Percentiles rank a stretch among this genome's conserved stretches.
These are phyloP conservation scores for Naegleria fowleri DNA, from an alignment of 208 protist species.

Conservation along the genomic window DNA sequence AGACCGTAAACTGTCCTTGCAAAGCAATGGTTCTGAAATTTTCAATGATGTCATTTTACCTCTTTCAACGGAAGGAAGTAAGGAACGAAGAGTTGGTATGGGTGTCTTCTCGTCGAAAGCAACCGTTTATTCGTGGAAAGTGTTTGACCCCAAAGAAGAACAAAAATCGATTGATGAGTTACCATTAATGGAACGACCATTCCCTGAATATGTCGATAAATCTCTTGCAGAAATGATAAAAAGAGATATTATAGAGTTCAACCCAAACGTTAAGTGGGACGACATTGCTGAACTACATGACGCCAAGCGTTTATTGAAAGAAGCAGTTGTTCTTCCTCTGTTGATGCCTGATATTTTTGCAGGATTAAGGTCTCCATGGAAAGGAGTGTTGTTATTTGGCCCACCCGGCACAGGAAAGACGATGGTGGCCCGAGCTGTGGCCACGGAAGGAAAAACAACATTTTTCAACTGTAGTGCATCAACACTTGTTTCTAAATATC, in stretches of 20 bases:
- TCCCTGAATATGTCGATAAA: conserved; percentile 23
- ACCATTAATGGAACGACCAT: not conserved
- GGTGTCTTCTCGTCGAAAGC: not conserved
- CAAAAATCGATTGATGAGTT: not conserved
- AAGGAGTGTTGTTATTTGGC: conserved; percentile 69
- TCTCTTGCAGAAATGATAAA: conserved; percentile 60
- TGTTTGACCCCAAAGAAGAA: not conserved
- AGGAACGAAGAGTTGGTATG: not conserved
- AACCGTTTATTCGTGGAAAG: not conserved
- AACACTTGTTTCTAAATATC: conserved; percentile 42
- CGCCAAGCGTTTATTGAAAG: conserved; percentile 77
- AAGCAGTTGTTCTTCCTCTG: conserved; percentile 82
- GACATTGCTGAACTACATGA: conserved; percentile 78
- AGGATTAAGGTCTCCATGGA: conserved; percentile 77
- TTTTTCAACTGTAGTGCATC: conserved; percentile 46
- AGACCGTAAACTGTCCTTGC: not conserved
- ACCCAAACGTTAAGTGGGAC: conserved; percentile 56
- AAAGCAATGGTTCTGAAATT: not conserved
- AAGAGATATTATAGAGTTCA: conserved; percentile 55
- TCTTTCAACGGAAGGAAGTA: not conserved
- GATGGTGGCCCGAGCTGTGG: conserved; percentile 48
- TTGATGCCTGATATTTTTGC: conserved; percentile 82
- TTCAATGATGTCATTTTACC: not conserved
- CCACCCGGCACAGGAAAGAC: conserved; percentile 82
- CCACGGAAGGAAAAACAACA: conserved; percentile 38